Evolutionary conservation across 352 stramenopile species (phyloP).

Genomic region (Aphanomyces invadans): DNA sequence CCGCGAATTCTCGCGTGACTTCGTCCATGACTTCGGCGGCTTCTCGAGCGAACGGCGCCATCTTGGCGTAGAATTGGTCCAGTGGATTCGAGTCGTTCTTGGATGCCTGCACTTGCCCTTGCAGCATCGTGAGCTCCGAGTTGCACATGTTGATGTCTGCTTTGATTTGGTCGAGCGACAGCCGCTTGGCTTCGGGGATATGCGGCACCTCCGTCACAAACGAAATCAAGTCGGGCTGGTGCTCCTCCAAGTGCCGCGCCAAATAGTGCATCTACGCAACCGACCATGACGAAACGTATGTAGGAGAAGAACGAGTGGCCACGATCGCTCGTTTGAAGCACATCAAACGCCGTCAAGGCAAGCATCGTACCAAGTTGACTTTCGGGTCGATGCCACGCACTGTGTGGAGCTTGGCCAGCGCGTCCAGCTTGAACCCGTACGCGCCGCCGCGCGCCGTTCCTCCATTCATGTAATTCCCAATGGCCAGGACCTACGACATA

Average conservation of each 20-base stretch:
- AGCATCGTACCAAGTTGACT: constrained; percentile 39
- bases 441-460: constrained; percentile 78
- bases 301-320: background rate
- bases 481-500: constrained; percentile 61
- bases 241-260: constrained; percentile 68
- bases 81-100: constrained; percentile 52
- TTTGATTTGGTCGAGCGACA: constrained; percentile 78
- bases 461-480: constrained; percentile 91
- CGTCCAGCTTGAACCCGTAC: constrained; percentile 89
- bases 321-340: no score
- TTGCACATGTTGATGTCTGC: constrained; percentile 75
- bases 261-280: constrained; percentile 58
- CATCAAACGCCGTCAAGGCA: no score
- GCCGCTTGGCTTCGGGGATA: constrained; percentile 62
- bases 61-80: constrained; percentile 75
- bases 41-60: constrained; percentile 74
- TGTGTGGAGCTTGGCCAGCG: constrained; percentile 81
- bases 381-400: constrained; percentile 76
- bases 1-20: constrained; percentile 62
- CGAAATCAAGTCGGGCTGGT: constrained; percentile 61
- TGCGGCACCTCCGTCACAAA: constrained; percentile 73
- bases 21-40: constrained; percentile 75
- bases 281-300: background rate
- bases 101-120: constrained; percentile 64
- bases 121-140: constrained; percentile 73